Evolutionary conservation across 805 yeast genomes (phyloP).

Genomic region (Cyberlindnera suaveolens): DNA sequence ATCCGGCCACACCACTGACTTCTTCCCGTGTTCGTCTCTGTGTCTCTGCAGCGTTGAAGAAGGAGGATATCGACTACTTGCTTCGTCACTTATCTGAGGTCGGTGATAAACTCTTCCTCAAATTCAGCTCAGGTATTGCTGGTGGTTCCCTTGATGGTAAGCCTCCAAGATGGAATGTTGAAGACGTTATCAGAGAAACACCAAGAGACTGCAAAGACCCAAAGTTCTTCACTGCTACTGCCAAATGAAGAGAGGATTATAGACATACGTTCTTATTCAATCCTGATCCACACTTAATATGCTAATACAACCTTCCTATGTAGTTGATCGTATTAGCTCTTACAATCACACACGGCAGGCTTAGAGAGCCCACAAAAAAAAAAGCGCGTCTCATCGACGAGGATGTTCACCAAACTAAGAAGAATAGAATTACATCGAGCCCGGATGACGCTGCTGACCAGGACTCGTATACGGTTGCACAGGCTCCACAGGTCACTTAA

Average conservation of each 20-base stretch:
- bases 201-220: conserved; percentile 54
- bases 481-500: no score
- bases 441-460: no score
- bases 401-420: no score
- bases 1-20: conserved; percentile 93
- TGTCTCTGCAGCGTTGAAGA: conserved; percentile 85
- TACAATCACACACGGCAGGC: no score
- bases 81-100: conserved; percentile 65
- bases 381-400: no score
- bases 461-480: no score
- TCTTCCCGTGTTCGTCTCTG: conserved; percentile 90
- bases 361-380: no score
- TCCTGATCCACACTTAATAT: background rate
- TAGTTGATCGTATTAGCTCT: background rate
- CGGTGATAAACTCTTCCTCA: conserved; percentile 71
- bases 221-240: conserved; percentile 27
- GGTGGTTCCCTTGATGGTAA: conserved; percentile 58
- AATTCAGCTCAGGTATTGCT: conserved; percentile 70
- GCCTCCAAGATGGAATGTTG: conserved; percentile 71
- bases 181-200: conserved; percentile 68
- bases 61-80: conserved; percentile 84
- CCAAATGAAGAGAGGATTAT: conserved; percentile 1
- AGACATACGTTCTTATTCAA: no score
- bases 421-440: no score
- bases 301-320: background rate